Conservation (phyloP, 2,329 filamentous ascomycete genomes). For the Proliferodiscus dingleyae region DNA sequence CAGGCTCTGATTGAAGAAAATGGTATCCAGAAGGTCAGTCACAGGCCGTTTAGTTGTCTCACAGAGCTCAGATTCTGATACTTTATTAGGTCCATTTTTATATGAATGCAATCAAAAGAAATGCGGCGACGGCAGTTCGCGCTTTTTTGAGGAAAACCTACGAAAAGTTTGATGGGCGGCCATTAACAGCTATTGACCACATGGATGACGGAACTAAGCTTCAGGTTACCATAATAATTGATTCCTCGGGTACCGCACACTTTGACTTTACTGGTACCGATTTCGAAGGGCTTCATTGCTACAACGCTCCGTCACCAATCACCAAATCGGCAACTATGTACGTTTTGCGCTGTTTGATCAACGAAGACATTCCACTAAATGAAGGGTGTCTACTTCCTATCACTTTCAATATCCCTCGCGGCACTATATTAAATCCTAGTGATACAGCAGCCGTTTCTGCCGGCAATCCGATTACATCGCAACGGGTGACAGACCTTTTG, state of each 20-base stretch:
- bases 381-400: slow-evolving; percentile 76
- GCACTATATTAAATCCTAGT: slow-evolving; percentile 66
- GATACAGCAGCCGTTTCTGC: slow-evolving; percentile 73
- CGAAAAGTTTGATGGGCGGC: slow-evolving; percentile 57
- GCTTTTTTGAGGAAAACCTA: slow-evolving; percentile 63
- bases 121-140: slow-evolving; percentile 69
- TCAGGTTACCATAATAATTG: slow-evolving; percentile 66
- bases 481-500: slow-evolving; percentile 76
- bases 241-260: slow-evolving; percentile 65
- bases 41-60: too few species aligned
- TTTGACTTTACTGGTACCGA: slow-evolving; percentile 76
- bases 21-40: too few species aligned
- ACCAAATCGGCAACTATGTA: slow-evolving; percentile 81
- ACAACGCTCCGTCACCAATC: slow-evolving; percentile 74
- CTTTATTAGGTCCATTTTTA: slow-evolving; percentile 62
- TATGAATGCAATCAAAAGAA: slow-evolving; percentile 75
- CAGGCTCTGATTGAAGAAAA: too few species aligned
- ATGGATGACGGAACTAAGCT: slow-evolving; percentile 83
- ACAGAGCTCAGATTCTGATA: too few species aligned
- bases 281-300: slow-evolving; percentile 68
- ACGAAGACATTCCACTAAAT: slow-evolving; percentile 78
- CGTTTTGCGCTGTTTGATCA: slow-evolving; percentile 71
- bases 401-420: slow-evolving; percentile 65
- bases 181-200: slow-evolving; percentile 61
- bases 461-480: slow-evolving; percentile 74